These are phyloP conservation scores for Coemansia sp. DNA, from an alignment of 192 early-diverging fungal species.

Conservation along the genomic window DNA sequence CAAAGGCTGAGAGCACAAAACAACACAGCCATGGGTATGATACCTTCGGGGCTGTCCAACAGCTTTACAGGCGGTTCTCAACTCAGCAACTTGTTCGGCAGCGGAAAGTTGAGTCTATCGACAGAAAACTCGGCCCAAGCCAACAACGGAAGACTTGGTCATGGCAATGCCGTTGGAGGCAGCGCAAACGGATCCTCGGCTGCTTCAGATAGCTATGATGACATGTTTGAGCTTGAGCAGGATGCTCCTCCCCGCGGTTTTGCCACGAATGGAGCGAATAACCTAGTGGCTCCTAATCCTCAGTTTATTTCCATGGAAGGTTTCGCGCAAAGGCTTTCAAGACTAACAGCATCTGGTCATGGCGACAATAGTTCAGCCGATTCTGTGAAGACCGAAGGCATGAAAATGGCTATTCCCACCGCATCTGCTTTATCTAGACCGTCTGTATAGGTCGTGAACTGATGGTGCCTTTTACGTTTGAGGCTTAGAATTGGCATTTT, in stretches of 20 bases:
- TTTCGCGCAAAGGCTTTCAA: conserved; percentile 39
- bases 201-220: conserved; percentile 42
- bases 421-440: conserved; percentile 44
- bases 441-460: conserved; percentile 1
- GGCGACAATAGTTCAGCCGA: conserved; percentile 6
- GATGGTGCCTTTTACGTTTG: not conserved
- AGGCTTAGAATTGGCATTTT: not conserved
- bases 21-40: conserved; percentile 4
- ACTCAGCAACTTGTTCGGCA: conserved; percentile 14
- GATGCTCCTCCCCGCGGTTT: conserved; percentile 15
- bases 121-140: not conserved
- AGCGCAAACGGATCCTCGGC: conserved; percentile 43
- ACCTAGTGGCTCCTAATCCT: conserved; percentile 26
- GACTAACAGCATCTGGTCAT: conserved; percentile 24
- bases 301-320: conserved; percentile 45
- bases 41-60: conserved; percentile 2
- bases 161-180: conserved; percentile 3
- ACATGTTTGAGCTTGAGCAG: conserved; percentile 53
- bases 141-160: conserved; percentile 4
- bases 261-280: conserved; percentile 11
- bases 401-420: conserved; percentile 17
- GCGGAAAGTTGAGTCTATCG: conserved; percentile 17
- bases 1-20: conserved; percentile 17
- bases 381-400: not conserved
- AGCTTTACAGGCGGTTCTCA: conserved; percentile 14